These are phyloP conservation scores for Fraxinus velutina DNA, from an alignment of 305 asterid species.

Conservation along the genomic window DNA sequence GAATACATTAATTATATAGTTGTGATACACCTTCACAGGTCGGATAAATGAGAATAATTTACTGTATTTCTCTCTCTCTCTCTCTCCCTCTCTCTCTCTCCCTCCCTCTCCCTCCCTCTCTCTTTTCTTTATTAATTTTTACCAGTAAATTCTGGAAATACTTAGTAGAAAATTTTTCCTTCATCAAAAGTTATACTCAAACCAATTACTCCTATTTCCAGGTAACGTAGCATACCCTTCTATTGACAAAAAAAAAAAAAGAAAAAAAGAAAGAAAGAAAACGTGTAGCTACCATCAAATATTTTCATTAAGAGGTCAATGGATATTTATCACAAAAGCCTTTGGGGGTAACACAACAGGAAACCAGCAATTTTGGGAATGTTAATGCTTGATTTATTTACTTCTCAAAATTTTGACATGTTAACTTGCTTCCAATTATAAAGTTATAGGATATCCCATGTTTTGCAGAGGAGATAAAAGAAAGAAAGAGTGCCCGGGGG, in stretches of 20 bases:
- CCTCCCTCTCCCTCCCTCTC: background rate
- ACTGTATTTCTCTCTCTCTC: too few species aligned
- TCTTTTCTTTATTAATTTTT: background rate
- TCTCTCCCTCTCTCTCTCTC: background rate
- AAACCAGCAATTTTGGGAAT: background rate
- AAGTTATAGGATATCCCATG: background rate
- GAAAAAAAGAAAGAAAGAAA: background rate
- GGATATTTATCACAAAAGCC: background rate
- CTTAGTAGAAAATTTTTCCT: background rate
- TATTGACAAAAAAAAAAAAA: background rate
- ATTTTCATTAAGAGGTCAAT: background rate
- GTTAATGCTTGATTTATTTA: background rate
- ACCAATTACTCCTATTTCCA: background rate
- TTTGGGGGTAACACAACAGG: background rate
- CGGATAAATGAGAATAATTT: too few species aligned
- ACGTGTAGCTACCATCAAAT: background rate
- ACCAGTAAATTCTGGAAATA: background rate
- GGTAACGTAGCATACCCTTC: background rate
- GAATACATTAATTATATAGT: too few species aligned
- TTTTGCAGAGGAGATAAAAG: slow-evolving; percentile 4
- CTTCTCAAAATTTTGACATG: background rate
- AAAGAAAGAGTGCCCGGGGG: background rate
- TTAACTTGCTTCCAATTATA: background rate
- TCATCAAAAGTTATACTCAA: background rate
- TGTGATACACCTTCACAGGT: too few species aligned